Evolutionary conservation across 202 grass and related monocot genomes (phyloP), one percentile per base, ranked within the genome.

Genomic region (Dendrocalamus latiflorus): DNA sequence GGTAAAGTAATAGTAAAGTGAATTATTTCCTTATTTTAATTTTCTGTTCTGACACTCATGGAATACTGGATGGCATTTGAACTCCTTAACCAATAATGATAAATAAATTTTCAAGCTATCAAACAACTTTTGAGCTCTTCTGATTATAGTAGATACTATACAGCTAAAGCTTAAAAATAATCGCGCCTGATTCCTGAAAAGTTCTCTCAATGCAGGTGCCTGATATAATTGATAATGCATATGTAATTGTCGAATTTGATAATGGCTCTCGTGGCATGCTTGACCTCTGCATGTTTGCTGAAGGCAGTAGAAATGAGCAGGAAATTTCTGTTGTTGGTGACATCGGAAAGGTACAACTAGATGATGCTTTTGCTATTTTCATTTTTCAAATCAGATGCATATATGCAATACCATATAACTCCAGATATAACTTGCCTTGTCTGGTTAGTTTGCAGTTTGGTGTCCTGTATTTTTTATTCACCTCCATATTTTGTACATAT

Each of bases 201-300:
- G 11, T 69, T 50, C 30, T 81, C 45, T 85, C n/a, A 28, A 73
- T 89, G 77, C 85, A 98, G 95, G 95, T 98, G 12, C 95, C 95
- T 10, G 92, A 95, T 88, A 98, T 98, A 75, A 98, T 98, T 56
- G 95, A 98, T 82, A 98, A 98, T 87, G 95, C 92, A 59, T 98
- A 89, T 70, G 95, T 98, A 48, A 94, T 98, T 49, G 74, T 98
- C 36, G 95, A 95, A 81, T 98, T 98, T 70, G 92, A 94, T 82
- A 94, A 93, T 89, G 95, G 89, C 12, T 93, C 90, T 53, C 92
- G 92, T 68, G 95, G 92, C 18, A 93, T 98, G 92, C 92, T 98
- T 78, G 92, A 98, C 63, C 89, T 98, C 59, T 98, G 92, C 73
- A 98, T 98, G 95, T 98, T 98, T 87, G 95, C 92, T 72, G 95